Evolutionary conservation across 306 rosid genomes (phyloP), one percentile per base, ranked within the genome.

Genomic region (Malus fusca): DNA sequence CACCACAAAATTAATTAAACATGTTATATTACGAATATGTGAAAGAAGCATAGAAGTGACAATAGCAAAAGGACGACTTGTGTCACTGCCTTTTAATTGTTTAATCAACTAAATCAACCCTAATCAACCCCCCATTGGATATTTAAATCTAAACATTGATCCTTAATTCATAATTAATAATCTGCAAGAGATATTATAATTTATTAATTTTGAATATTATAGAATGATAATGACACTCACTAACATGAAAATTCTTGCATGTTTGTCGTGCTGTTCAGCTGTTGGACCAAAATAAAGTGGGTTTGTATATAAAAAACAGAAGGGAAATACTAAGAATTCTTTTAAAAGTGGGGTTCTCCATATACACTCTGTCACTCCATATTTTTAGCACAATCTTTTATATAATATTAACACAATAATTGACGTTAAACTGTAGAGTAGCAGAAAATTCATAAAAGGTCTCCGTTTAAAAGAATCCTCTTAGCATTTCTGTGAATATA

Each of bases 11-110:
- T 11, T 59, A 22, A 23, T 10, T 62, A 58, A n/a, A n/a, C 62
- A n/a, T 21, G 11, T n/a, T 21, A 58, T 8, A 12, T 58, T 58
- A 58, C 22, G 26, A n/a, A 58, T 58, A 58, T 10, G 82, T 84
- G 75, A 85, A 81, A 74, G 73, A 43, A 80, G 85, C 83, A 66
- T 65, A 79, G 72, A 79, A 74, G 28, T 48, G 87, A 88, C 93
- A 91, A 91, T 17, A 88, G 80, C 88, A 80, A 90, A 80, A 90
- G 90, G 96, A 90, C 94, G 91, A 90, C 84, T 77, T 15, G 40
- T 82, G 56, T 75, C 51, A 26, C 75, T 60, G 8, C 80, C 69
- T 75, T 80, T 67, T 46, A 52, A 66, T 73, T 73, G 28, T 87
- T 69, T 75, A 83, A 28, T 74, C 37, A 63, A 78, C 0, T 64